phyloP scores from a whole-genome alignment of 805 yeast species.

The Metschnikowia amazonensis region DNA sequence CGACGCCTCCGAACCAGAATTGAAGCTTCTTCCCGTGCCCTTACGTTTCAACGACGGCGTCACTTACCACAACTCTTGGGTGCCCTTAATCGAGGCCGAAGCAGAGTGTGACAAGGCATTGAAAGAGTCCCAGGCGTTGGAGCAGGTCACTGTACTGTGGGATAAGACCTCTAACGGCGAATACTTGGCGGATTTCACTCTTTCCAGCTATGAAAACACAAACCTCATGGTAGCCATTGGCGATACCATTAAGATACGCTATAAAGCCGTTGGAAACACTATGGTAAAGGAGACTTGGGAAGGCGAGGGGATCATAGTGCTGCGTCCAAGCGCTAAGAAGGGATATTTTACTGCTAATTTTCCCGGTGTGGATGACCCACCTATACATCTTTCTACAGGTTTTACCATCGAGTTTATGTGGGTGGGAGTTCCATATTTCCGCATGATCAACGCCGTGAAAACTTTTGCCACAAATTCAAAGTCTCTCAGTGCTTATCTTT shows the following conservation, averaged over 20 bases:
- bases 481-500: constrained; percentile 69
- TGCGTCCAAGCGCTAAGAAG: constrained; percentile 61
- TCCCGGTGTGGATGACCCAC: constrained; percentile 44
- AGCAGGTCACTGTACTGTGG: constrained; percentile 73
- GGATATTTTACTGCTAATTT: constrained; percentile 69
- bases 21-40: constrained; percentile 63
- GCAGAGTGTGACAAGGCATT: constrained; percentile 72
- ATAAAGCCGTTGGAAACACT: constrained; percentile 52
- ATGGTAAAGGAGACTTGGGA: constrained; percentile 54
- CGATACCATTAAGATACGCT: constrained; percentile 63
- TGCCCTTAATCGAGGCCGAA: constrained; percentile 77
- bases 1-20: constrained; percentile 32
- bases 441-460: constrained; percentile 79
- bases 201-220: constrained; percentile 63
- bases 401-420: constrained; percentile 86
- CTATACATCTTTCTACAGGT: constrained; percentile 55
- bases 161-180: constrained; percentile 59
- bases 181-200: constrained; percentile 63
- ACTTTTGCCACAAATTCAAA: constrained; percentile 65
- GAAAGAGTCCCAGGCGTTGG: constrained; percentile 74
- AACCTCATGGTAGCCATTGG: constrained; percentile 76
- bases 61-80: constrained; percentile 81
- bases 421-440: constrained; percentile 77
- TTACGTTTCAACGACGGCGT: constrained; percentile 78
- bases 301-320: constrained; percentile 65